Evolutionary conservation across 208 protist genomes (phyloP), one percentile per base, ranked within the genome.

Genomic region (Trypanosoma mega): DNA sequence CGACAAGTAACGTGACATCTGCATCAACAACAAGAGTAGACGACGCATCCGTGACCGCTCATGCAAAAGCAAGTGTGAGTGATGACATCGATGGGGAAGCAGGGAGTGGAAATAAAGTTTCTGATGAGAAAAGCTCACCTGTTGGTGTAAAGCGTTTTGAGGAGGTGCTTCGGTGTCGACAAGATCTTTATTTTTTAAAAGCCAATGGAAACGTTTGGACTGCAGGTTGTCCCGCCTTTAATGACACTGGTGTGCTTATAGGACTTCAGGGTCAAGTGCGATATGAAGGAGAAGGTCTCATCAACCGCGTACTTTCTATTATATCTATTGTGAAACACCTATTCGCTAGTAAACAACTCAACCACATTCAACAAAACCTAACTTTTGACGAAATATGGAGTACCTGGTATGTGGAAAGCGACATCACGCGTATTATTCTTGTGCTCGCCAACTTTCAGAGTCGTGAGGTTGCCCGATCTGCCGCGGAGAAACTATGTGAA

Each of bases 141-240:
- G 12, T 75, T 45, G 83, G 89, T 66, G 60, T 83, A 51, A 93
- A 95, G 71, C 76, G 84, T n/a, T 97, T 96, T 57, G 87, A 92
- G 60, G 87, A 95, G 57, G 80, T 97, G 23, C 55, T 93, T 33
- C 85, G 79, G 6, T 78, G 74, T 52, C 77, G 80, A 41, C 47
- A 87, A 36, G 80, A 87, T 60, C 20, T 97, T 11, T 75, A 78
- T 58, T 91, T 82, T 52, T 74, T 97, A 16, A 90, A 92, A 55
- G 65, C 85, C 2, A 80, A 74, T 52, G 85, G 86, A 23, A 80
- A 70, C 63, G 63, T 61, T 39, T 36, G 51, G 18, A 93, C 82
- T 1, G 74, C 83, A 6, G 92, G 92, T 5, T 97, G 87, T 68
- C 92, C 92, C 14, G 78, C 76, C 3, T 97, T 97, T 74, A 95